Conservation (phyloP, 2,329 filamentous ascomycete species). For the Dothistroma pini region DNA sequence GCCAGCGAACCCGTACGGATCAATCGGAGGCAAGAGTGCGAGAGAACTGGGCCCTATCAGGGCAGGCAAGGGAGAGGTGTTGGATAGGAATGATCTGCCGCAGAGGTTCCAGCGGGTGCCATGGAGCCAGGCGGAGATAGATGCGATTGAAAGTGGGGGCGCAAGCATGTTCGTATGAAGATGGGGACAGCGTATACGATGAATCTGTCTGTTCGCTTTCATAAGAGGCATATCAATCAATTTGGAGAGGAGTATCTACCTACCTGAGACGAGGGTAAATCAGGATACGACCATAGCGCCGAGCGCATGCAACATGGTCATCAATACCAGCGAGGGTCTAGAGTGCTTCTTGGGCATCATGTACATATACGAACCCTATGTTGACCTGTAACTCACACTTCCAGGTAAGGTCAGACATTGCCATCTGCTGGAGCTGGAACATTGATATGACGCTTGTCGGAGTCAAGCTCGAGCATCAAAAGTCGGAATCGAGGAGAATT, state of each 20-base stretch:
- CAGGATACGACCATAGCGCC: not conserved
- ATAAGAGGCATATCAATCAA: not conserved
- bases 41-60: slow-evolving; percentile 68
- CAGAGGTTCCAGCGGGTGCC: slow-evolving; percentile 72
- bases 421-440: not conserved
- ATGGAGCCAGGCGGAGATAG: slow-evolving; percentile 81
- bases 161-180: slow-evolving; percentile 51
- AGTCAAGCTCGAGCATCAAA: not conserved
- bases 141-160: slow-evolving; percentile 90
- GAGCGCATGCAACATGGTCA: not conserved
- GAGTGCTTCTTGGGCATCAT: not conserved
- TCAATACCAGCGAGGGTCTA: not conserved
- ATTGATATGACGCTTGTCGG: not conserved
- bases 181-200: not conserved
- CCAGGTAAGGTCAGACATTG: not conserved
- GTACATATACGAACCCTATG: not conserved
- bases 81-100: slow-evolving; percentile 87
- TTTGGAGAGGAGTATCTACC: not conserved
- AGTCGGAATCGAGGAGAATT: not conserved
- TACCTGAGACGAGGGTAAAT: not conserved
- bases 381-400: not conserved
- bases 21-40: slow-evolving; percentile 61
- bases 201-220: not conserved
- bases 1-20: slow-evolving; percentile 32
- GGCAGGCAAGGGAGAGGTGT: slow-evolving; percentile 70